Evolutionary conservation across 108 stramenopile genomes (phyloP), one percentile per base, ranked within the genome.

Genomic region (Pseudonitzschia multiseries): DNA sequence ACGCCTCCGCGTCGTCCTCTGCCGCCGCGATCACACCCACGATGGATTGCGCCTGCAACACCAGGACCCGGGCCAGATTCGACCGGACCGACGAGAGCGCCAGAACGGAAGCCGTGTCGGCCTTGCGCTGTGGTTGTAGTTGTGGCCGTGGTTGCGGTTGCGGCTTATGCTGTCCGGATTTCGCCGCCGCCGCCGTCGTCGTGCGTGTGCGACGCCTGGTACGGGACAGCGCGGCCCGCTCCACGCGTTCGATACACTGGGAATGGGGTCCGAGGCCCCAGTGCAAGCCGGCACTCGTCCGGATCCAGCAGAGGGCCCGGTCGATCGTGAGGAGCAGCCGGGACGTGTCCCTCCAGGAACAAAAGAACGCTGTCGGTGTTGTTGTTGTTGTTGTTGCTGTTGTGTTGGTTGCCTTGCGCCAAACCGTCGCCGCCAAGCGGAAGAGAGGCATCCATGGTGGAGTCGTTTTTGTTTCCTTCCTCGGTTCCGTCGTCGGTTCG

Each of bases 191-290:
- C 5, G 3, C 21, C 28, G 20, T 10, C 8, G 26, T 13, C 56
- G 6, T 13, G 56, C 27, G 24, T 6, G 56, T 57, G 9, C 8
- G 9, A 42, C 6, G 8, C 42, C 42, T 42, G 61, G 63, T 52
- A 9, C 56, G 36, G 17, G 70, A 73, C 57, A 81, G 71, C 2
- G 71, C 50, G 2, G 80, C 80, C 41, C 67, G 70, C 52, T 81
- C 80, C 12, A 81, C 75, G 28, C 80, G 80, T 54, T 81, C 80
- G 17, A 81, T 74, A 57, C 74, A 81, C 51, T 75, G 70, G 14
- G 80, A 81, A 21, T 63, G 65, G n/a, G 80, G 74, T 22, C 80
- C 80, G 21, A 81, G 65, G 53, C 80, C 80, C 57, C 69, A 64
- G 67, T 81, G 74, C 14, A 81, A 44, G 29, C 74, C 71, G 13